phyloP scores from a whole-genome alignment of 169 alveolate species.

The Cryptosporidium muris region DNA sequence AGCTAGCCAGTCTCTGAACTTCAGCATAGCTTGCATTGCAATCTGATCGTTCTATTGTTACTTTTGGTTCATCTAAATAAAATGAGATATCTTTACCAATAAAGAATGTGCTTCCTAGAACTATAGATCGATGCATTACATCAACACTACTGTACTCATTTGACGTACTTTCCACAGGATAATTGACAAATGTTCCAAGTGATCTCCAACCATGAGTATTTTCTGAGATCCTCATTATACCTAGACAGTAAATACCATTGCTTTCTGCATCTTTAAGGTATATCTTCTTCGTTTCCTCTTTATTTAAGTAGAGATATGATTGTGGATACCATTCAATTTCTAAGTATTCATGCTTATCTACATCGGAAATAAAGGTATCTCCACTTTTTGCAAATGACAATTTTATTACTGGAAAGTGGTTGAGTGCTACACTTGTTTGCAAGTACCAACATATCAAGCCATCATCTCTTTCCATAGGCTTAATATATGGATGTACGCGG shows the following conservation, averaged over 20 bases:
- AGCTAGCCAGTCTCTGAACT: no score
- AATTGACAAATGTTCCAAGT: background rate
- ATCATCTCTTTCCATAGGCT: constrained; percentile 23
- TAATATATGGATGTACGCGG: constrained; percentile 23
- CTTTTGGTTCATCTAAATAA: constrained; percentile 7
- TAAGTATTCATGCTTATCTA: background rate
- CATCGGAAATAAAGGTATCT: background rate
- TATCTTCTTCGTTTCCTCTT: background rate
- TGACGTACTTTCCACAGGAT: no score
- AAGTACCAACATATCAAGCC: constrained; percentile 55
- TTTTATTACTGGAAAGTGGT: constrained; percentile 17
- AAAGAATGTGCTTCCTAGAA: constrained; percentile 58
- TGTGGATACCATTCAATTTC: constrained; percentile 30
- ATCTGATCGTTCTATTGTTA: constrained; percentile 11
- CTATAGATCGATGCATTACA: background rate
- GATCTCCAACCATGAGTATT: background rate
- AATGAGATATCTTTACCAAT: constrained; percentile 51
- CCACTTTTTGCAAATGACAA: background rate
- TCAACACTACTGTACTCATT: background rate
- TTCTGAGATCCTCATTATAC: constrained; percentile 18
- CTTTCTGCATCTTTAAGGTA: background rate
- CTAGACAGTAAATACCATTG: constrained; percentile 29
- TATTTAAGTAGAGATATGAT: constrained; percentile 41
- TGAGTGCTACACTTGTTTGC: background rate
- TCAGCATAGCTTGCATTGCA: no score